Conservation (phyloP, 1,139 yeast species). For the Blastobotrys petasosporus region DNA sequence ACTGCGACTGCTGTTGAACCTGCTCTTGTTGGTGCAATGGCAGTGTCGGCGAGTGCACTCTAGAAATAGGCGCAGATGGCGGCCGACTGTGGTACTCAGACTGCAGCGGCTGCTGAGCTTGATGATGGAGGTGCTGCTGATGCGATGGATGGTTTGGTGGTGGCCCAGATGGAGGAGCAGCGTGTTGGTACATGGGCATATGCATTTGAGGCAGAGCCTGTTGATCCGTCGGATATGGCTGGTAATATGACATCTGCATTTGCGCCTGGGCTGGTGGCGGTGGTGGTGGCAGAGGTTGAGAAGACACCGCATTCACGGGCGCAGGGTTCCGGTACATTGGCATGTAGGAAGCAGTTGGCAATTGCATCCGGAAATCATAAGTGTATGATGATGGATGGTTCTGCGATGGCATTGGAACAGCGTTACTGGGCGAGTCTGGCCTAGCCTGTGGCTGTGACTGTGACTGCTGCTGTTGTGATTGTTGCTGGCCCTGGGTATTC, state of each 20-base stretch:
- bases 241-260: neutral
- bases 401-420: neutral
- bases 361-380: neutral
- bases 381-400: neutral
- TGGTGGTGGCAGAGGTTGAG: neutral
- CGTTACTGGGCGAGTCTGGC: neutral
- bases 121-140: neutral
- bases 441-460: neutral
- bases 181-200: neutral
- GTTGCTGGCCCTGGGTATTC: too few species aligned
- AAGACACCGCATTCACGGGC: too few species aligned
- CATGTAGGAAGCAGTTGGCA: neutral
- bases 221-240: neutral
- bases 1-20: neutral
- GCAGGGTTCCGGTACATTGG: neutral
- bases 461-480: too few species aligned
- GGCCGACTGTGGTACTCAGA: neutral
- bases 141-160: neutral
- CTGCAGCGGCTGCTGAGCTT: neutral
- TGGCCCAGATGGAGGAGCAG: neutral
- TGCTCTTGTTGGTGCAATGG: too few species aligned
- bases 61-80: slow-evolving; percentile 6
- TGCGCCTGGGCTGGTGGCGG: neutral
- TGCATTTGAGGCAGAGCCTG: slow-evolving; percentile 8
- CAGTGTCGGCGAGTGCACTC: slow-evolving; percentile 6